A percentile compares a stretch with the other conserved stretches of the same genome.
These are phyloP conservation scores for Aureobasidium sp. DNA, from an alignment of 2,329 filamentous ascomycete genomes.

Conservation along the genomic window DNA sequence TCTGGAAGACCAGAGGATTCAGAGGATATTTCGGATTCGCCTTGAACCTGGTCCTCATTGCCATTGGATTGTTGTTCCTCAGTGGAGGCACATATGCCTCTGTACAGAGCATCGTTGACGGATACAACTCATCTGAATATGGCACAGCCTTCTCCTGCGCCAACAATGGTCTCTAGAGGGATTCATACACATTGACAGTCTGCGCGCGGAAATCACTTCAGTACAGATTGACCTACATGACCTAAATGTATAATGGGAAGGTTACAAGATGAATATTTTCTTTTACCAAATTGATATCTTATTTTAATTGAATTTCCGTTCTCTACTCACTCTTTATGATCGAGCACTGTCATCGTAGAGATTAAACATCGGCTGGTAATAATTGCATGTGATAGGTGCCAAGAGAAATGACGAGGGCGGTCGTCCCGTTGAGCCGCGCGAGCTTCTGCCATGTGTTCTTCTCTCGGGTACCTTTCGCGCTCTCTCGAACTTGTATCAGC, in stretches of 20 bases:
- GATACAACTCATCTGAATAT: constrained; percentile 58
- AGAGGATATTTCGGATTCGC: constrained; percentile 48
- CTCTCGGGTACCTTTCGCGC: not conserved
- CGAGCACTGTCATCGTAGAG: not conserved
- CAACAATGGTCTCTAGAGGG: constrained; percentile 47
- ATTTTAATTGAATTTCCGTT: not conserved
- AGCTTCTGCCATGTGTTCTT: constrained; percentile 13
- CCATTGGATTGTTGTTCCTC: constrained; percentile 73
- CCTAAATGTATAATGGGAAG: not conserved
- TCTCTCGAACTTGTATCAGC: not conserved
- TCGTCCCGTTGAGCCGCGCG: not conserved
- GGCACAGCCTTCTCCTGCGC: constrained; percentile 68
- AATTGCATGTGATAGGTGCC: not conserved
- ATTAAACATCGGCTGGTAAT: too few relatives aligned
- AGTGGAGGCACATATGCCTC: constrained; percentile 68
- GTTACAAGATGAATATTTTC: not conserved
- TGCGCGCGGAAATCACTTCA: not conserved
- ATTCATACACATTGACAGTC: not conserved
- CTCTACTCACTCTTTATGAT: not conserved
- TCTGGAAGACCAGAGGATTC: constrained; percentile 48
- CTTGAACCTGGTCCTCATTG: constrained; percentile 66
- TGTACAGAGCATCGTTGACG: constrained; percentile 66
- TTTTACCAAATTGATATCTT: constrained; percentile 9
- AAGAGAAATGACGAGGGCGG: not conserved
- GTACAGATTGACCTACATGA: not conserved